A percentile compares a stretch with the other conserved stretches of the same genome.
phyloP scores from a whole-genome alignment of 225 moss, liverwort and hornwort species.

The Polytrichum formosum region DNA sequence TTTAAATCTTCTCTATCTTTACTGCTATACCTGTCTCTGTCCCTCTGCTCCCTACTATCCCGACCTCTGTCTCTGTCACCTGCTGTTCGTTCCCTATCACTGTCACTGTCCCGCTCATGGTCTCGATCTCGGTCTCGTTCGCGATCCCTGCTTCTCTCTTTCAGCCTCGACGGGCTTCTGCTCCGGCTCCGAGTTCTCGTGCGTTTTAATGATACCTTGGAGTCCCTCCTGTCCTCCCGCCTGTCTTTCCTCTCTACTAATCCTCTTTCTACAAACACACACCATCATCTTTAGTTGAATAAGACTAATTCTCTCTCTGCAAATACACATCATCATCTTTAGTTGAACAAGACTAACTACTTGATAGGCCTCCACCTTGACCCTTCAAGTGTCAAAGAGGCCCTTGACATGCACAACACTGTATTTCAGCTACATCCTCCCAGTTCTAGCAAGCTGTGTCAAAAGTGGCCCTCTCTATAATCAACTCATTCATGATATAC shows the following conservation, averaged over 20 bases:
- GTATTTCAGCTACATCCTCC: no score
- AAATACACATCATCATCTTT: slow-evolving; percentile 9
- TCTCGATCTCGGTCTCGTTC: slow-evolving; percentile 51
- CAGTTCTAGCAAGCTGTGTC: no score
- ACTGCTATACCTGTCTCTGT: slow-evolving; percentile 47
- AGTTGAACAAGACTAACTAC: not conserved
- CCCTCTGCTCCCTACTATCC: slow-evolving; percentile 60
- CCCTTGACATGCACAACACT: no score
- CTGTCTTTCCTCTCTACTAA: slow-evolving; percentile 75
- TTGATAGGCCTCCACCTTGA: no score
- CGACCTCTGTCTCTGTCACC: slow-evolving; percentile 52
- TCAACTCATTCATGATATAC: no score
- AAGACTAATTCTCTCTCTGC: slow-evolving; percentile 66
- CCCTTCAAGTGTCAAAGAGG: no score
- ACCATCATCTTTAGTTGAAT: not conserved
- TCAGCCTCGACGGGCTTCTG: slow-evolving; percentile 71
- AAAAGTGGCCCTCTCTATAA: no score
- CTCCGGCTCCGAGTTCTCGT: slow-evolving; percentile 89
- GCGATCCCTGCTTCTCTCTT: slow-evolving; percentile 72
- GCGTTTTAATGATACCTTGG: slow-evolving; percentile 73
- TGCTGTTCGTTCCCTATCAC: slow-evolving; percentile 39
- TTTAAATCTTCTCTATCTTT: slow-evolving; percentile 72
- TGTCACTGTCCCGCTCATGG: slow-evolving; percentile 52
- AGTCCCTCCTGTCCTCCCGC: slow-evolving; percentile 72
- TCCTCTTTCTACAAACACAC: slow-evolving; percentile 62